Percentiles rank a stretch among this genome's conserved stretches.
phyloP scores from a whole-genome alignment of 192 early-diverging fungal genomes.

The Backusella tarrabulga region DNA sequence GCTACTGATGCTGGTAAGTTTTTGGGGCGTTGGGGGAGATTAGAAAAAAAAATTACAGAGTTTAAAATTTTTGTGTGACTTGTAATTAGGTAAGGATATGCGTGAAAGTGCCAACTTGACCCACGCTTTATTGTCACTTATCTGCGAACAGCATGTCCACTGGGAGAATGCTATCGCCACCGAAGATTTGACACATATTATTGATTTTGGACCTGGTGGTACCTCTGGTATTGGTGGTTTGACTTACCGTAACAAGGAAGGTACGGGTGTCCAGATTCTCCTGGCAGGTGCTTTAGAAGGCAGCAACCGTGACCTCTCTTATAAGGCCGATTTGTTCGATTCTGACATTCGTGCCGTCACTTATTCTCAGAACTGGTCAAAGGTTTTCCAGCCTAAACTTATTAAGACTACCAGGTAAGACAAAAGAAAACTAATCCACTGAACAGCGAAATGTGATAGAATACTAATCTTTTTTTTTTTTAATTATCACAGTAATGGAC shows the following conservation, averaged over 20 bases:
- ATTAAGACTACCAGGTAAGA: conserved; percentile 58
- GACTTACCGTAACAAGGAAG: conserved; percentile 86
- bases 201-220: conserved; percentile 94
- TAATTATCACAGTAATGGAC: conserved; percentile 43
- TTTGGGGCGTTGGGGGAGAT: conserved; percentile 24
- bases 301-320: conserved; percentile 58
- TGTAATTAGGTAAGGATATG: conserved; percentile 61
- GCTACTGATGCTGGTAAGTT: conserved; percentile 71
- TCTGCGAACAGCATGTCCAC: conserved; percentile 67
- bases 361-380: conserved; percentile 83
- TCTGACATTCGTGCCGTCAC: conserved; percentile 68
- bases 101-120: conserved; percentile 57
- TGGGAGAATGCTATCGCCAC: conserved; percentile 72
- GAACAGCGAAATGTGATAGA: background rate
- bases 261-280: conserved; percentile 73
- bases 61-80: conserved; percentile 15
- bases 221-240: conserved; percentile 79
- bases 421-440: background rate
- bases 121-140: conserved; percentile 65
- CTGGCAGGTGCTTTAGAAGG: conserved; percentile 67
- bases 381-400: conserved; percentile 81
- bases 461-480: conserved; percentile 1
- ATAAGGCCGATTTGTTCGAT: conserved; percentile 80
- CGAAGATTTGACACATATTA: conserved; percentile 74
- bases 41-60: background rate